These are phyloP conservation scores for Candolleomyces eurysporus DNA, from an alignment of 768 basidiomycete genomes.

Conservation along the genomic window DNA sequence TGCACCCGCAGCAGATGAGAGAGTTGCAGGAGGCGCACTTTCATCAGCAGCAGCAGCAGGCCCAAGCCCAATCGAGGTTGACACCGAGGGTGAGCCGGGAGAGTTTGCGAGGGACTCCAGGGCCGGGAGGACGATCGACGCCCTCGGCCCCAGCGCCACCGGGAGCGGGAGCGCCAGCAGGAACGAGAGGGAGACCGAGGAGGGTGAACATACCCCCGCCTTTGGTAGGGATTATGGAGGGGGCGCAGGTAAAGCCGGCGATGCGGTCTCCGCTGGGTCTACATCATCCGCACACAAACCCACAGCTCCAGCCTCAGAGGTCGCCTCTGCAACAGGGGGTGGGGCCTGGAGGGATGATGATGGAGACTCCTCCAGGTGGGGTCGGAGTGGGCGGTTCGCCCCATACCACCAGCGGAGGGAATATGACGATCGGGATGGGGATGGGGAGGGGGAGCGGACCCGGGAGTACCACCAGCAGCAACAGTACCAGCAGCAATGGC, in stretches of 20 bases:
- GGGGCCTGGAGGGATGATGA: too few relatives aligned
- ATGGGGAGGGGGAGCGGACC: neutral
- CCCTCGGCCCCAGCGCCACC: too few relatives aligned
- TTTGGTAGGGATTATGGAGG: too few relatives aligned
- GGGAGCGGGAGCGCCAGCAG: too few relatives aligned
- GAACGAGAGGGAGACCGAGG: too few relatives aligned
- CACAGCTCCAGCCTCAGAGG: too few relatives aligned
- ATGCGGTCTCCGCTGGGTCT: too few relatives aligned
- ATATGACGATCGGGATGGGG: neutral
- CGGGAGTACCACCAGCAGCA: slow-evolving; percentile 3
- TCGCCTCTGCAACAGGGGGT: too few relatives aligned
- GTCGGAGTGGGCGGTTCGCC: slow-evolving; percentile 11
- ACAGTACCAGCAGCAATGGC: slow-evolving; percentile 8
- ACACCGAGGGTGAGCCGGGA: neutral
- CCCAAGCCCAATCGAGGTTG: neutral
- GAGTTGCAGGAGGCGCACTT: neutral
- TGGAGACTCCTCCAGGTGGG: too few relatives aligned
- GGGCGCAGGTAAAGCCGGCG: too few relatives aligned
- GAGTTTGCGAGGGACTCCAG: neutral
- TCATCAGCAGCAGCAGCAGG: slow-evolving; percentile 15
- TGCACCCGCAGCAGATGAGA: neutral
- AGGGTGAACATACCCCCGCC: too few relatives aligned
- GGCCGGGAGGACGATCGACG: neutral
- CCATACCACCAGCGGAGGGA: neutral
- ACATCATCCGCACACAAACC: too few relatives aligned